A percentile compares a stretch with the other conserved stretches of the same genome.
Evolutionary conservation across 805 yeast species (phyloP).

Genomic region (Clavispora phyllophila): DNA sequence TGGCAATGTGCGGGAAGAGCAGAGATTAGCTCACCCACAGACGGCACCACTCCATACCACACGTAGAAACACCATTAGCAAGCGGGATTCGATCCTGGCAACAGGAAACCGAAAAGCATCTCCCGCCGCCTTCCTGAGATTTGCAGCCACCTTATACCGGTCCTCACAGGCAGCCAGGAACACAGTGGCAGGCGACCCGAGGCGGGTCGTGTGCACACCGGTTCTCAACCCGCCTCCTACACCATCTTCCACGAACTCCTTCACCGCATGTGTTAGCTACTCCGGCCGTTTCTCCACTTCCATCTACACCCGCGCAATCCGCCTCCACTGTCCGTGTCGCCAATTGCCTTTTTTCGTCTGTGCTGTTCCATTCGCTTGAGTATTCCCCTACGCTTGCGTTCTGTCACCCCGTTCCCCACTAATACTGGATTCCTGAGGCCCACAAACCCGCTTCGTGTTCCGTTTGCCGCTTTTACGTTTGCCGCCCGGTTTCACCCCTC

Average conservation of each 20-base stretch:
- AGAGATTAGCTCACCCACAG: too few relatives aligned
- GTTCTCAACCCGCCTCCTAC: slow-evolving; percentile 1
- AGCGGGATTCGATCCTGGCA: too few relatives aligned
- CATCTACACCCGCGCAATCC: neutral
- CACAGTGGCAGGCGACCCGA: too few relatives aligned
- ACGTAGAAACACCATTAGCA: too few relatives aligned
- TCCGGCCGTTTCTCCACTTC: neutral
- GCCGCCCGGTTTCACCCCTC: neutral
- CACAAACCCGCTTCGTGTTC: neutral
- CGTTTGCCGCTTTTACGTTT: neutral
- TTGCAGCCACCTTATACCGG: too few relatives aligned
- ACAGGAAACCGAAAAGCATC: too few relatives aligned
- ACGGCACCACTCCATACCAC: too few relatives aligned
- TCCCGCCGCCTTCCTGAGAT: too few relatives aligned
- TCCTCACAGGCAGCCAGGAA: too few relatives aligned
- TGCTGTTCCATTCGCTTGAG: neutral
- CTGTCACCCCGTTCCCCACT: neutral
- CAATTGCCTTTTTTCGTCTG: neutral
- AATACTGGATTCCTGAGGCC: neutral
- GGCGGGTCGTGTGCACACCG: neutral
- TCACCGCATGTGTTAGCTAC: neutral
- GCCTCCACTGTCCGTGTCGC: neutral
- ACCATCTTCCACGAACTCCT: neutral
- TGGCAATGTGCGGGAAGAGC: too few relatives aligned
- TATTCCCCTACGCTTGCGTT: neutral